phyloP scores from a whole-genome alignment of 306 rosid species.

The Hippophae rhamnoides region DNA sequence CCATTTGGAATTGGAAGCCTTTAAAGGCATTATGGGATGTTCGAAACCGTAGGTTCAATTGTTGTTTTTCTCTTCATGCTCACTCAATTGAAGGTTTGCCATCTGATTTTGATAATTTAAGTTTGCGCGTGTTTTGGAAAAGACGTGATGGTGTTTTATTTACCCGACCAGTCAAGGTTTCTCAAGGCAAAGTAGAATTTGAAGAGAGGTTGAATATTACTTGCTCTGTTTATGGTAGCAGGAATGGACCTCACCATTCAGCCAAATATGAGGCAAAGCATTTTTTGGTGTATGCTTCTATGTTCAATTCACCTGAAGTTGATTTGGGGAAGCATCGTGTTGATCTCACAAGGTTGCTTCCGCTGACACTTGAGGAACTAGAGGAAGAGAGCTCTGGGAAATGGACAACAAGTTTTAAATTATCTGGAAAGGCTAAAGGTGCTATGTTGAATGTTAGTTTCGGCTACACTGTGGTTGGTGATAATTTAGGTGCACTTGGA shows the following conservation, averaged over 20 bases:
- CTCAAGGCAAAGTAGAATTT: slow-evolving; percentile 45
- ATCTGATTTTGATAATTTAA: slow-evolving; percentile 26
- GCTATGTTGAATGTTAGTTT: slow-evolving; percentile 79
- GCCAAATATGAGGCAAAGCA: slow-evolving; percentile 89
- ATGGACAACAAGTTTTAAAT: slow-evolving; percentile 71
- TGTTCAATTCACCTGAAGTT: slow-evolving; percentile 38
- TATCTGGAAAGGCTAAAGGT: slow-evolving; percentile 69
- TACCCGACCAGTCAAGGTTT: slow-evolving; percentile 57
- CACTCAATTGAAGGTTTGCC: slow-evolving; percentile 76
- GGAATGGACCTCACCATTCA: slow-evolving; percentile 61
- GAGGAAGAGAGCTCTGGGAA: slow-evolving; percentile 71
- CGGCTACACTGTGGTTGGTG: slow-evolving; percentile 56
- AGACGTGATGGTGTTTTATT: slow-evolving; percentile 53
- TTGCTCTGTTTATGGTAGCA: slow-evolving; percentile 69
- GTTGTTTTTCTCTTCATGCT: slow-evolving; percentile 68
- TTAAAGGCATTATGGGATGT: slow-evolving; percentile 54
- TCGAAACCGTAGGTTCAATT: slow-evolving; percentile 55
- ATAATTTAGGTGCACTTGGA: slow-evolving; percentile 27
- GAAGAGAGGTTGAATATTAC: slow-evolving; percentile 55
- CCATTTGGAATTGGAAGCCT: slow-evolving; percentile 77
- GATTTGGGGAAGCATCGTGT: slow-evolving; percentile 88
- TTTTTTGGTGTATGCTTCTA: slow-evolving; percentile 62
- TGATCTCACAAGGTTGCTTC: slow-evolving; percentile 82
- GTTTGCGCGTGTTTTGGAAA: slow-evolving; percentile 81
- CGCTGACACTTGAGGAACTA: slow-evolving; percentile 78